A percentile compares a stretch with the other conserved stretches of the same genome.
These are phyloP conservation scores for Thymus mandschuricus DNA, from an alignment of 257 asterid genomes.

Conservation along the genomic window DNA sequence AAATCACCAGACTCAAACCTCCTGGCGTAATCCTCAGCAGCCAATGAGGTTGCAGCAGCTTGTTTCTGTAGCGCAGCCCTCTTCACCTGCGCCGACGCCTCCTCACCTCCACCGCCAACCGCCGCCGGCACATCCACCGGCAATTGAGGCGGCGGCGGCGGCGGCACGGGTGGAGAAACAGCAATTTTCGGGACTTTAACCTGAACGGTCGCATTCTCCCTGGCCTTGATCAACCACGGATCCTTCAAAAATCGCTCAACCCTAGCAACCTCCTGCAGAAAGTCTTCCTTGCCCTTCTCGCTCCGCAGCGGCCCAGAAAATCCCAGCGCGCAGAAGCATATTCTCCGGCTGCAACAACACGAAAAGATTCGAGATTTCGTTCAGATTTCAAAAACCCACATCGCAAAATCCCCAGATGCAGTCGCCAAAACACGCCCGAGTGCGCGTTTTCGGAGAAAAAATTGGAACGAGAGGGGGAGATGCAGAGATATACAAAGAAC, in stretches of 20 bases:
- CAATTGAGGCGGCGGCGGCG: slow-evolving; percentile 47
- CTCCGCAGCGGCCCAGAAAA: slow-evolving; percentile 64
- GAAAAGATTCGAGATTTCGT: slow-evolving; percentile 35
- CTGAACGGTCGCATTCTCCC: slow-evolving; percentile 74
- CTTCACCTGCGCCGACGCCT: slow-evolving; percentile 76
- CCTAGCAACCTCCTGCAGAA: slow-evolving; percentile 64
- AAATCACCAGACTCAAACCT: slow-evolving; percentile 86
- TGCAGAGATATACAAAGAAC: slow-evolving; percentile 24
- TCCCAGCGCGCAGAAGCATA: slow-evolving; percentile 86
- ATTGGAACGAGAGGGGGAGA: slow-evolving; percentile 14
- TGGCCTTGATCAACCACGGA: slow-evolving; percentile 80
- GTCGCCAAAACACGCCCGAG: slow-evolving; percentile 29
- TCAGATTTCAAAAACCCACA: slow-evolving; percentile 35
- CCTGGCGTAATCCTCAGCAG: slow-evolving; percentile 84
- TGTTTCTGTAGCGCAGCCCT: slow-evolving; percentile 88
- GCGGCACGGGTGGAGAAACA: slow-evolving; percentile 44
- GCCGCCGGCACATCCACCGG: slow-evolving; percentile 29
- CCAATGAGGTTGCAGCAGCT: slow-evolving; percentile 80
- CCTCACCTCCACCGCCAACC: slow-evolving; percentile 60
- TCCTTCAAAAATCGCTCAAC: slow-evolving; percentile 82
- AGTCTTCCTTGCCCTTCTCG: slow-evolving; percentile 63
- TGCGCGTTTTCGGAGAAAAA: slow-evolving; percentile 16
- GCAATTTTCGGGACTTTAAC: slow-evolving; percentile 85
- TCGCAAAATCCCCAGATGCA: slow-evolving; percentile 8
- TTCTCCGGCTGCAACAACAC: slow-evolving; percentile 72